These are phyloP conservation scores for Jackrogersella minutella DNA, from an alignment of 495 filamentous ascomycete genomes.

Conservation along the genomic window DNA sequence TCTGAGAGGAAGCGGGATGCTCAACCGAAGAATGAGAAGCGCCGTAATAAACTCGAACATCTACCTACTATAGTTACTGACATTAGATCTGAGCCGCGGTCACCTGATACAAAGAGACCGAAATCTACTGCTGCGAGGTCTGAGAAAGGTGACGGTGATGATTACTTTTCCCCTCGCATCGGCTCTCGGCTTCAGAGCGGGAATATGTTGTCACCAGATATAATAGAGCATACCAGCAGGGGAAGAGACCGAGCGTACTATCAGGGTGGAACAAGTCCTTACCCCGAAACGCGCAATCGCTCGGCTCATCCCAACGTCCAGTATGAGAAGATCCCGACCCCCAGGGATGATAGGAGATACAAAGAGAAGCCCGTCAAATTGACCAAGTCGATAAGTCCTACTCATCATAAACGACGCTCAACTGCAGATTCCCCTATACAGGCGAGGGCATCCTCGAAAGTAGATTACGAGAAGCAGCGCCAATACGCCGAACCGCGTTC, in stretches of 20 bases:
- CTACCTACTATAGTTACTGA: conserved; percentile 44
- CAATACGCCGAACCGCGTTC: conserved; percentile 21
- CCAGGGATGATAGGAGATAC: conserved; percentile 32
- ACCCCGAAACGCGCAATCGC: conserved; percentile 30
- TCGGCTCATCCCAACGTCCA: conserved; percentile 35
- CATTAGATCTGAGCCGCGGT: conserved; percentile 6
- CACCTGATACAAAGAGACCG: conserved; percentile 31
- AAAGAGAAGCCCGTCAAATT: conserved; percentile 33
- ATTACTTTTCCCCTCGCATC: conserved; percentile 43
- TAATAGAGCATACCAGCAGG: conserved; percentile 47
- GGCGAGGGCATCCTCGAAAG: conserved; percentile 20
- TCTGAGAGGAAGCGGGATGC: conserved; percentile 27
- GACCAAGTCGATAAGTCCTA: conserved; percentile 33
- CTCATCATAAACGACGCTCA: conserved; percentile 37
- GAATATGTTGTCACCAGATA: conserved; percentile 37
- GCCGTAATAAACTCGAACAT: conserved; percentile 36
- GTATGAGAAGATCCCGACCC: conserved; percentile 32
- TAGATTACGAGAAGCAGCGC: conserved; percentile 23
- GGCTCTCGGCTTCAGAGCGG: conserved; percentile 31
- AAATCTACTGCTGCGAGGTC: conserved; percentile 45
- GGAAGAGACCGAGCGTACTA: conserved; percentile 54
- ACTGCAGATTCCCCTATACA: conserved; percentile 38
- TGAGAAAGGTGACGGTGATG: conserved; percentile 42
- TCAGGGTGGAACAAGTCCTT: conserved; percentile 40
- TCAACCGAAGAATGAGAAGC: conserved; percentile 30